These are phyloP conservation scores for Vitis rotundifolia DNA, from an alignment of 164 flowering plant species.

Conservation along the genomic window DNA sequence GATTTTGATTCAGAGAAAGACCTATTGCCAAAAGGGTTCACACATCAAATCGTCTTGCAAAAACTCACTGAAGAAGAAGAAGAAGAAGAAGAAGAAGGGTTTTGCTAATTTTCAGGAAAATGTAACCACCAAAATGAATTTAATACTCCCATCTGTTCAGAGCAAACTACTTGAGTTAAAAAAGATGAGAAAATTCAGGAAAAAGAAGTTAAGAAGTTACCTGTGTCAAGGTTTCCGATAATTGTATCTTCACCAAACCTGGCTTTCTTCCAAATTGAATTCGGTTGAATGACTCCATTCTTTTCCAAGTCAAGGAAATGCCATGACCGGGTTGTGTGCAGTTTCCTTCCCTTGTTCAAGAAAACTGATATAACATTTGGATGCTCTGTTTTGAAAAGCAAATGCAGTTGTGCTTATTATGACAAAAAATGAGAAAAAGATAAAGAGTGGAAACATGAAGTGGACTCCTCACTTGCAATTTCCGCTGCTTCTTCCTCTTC, in stretches of 20 bases:
- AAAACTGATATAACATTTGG: constrained; percentile 71
- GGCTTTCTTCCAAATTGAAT: constrained; percentile 63
- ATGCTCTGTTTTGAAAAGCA: constrained; percentile 35
- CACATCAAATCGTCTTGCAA: constrained; percentile 1
- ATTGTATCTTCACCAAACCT: constrained; percentile 71
- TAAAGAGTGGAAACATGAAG: not conserved
- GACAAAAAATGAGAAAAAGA: not conserved
- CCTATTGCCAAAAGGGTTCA: not conserved
- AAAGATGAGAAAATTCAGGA: not conserved
- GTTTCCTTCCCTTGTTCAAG: constrained; percentile 35
- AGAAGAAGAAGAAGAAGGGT: not conserved
- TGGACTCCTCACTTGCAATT: constrained; percentile 40
- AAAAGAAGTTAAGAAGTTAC: constrained; percentile 24
- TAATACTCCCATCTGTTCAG: too few species aligned
- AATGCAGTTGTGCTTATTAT: not conserved
- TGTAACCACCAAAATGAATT: too few species aligned
- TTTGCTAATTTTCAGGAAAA: too few species aligned
- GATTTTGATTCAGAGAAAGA: not conserved
- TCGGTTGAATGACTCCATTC: constrained; percentile 20
- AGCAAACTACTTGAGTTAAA: not conserved
- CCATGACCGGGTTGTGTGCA: constrained; percentile 79
- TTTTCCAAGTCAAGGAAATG: constrained; percentile 52
- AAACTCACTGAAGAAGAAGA: not conserved
- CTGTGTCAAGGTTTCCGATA: constrained; percentile 73
- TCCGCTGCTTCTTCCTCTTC: constrained; percentile 61